Evolutionary conservation across 805 yeast species (phyloP), one percentile per base, ranked within the genome.

Genomic region (Candida arabinofermentans): DNA sequence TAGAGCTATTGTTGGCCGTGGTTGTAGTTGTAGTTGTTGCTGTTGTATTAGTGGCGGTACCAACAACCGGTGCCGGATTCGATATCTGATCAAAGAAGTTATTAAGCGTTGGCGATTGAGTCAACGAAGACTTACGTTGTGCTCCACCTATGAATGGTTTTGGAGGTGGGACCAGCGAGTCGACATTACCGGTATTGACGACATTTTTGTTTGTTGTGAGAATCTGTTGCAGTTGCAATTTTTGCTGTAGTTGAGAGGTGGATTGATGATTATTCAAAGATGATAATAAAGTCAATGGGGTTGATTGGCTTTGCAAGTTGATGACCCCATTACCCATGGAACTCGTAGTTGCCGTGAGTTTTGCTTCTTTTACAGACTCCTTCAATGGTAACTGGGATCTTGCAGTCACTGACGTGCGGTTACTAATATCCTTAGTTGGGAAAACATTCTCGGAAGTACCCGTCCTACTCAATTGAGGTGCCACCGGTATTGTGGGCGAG

Each of bases 191-290:
- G 3, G 58, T 46, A 29, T 55, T 55, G 8, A 53, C 37, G 16
- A 55, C 44, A 31, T 55, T 52, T 5, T 46, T 51, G 37, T 55
- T 54, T 4, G 53, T 46, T 2, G 51, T 47, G 36, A 55, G 38
- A 14, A 54, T 39, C 27, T 47, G 54, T 21, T 41, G 48, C 8
- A 24, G 39, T 21, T 39, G 39, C 9, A 31, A 27, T 18, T 27
- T 24, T 10, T 21, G 32, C 14, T 19, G 18, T 13, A 34, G 23
- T 23, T 36, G 41, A n/a, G 33, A 19, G 12, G 18, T 17, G 5
- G 39, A 29, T 10, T 7, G 21, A 10, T 24, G 41, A 21, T 13
- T 14, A 17, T 17, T 18, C 37, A 18, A 29, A 3, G 31, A 13
- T 9, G 33, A 29, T 21, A 22, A 8, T 10, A 12, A n/a, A 26